These are phyloP conservation scores for Exophiala alcalophila DNA, from an alignment of 2,329 filamentous ascomycete genomes.

Conservation along the genomic window DNA sequence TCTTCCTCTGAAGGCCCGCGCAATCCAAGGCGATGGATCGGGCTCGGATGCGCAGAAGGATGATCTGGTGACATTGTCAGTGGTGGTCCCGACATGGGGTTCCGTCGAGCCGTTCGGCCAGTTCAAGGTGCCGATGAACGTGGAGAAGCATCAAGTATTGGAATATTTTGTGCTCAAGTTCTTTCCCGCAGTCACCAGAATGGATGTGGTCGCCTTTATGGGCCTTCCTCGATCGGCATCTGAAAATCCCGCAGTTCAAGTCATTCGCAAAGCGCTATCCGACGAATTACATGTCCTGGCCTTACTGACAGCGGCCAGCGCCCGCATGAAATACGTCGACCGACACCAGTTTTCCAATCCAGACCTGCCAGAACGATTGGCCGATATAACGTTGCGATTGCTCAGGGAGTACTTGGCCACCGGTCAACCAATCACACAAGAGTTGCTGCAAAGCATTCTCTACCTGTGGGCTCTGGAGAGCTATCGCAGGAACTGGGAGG, in stretches of 20 bases:
- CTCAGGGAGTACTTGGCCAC: constrained; percentile 14
- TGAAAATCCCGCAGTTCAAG: constrained; percentile 11
- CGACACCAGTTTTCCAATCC: constrained; percentile 12
- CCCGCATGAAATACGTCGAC: constrained; percentile 20
- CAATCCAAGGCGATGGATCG: not conserved
- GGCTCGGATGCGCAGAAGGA: not conserved
- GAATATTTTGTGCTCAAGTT: constrained; percentile 21
- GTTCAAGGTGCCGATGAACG: constrained; percentile 16
- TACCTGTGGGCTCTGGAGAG: constrained; percentile 21
- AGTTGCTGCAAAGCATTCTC: constrained; percentile 19
- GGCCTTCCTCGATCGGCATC: constrained; percentile 2
- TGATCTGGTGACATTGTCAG: constrained; percentile 2
- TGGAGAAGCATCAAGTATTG: constrained; percentile 18
- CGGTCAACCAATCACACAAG: constrained; percentile 12
- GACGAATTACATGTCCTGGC: constrained; percentile 18
- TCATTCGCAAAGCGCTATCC: constrained; percentile 10
- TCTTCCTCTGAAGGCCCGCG: not conserved
- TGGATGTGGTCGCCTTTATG: constrained; percentile 15
- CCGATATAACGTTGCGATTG: constrained; percentile 10
- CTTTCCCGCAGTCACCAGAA: constrained; percentile 20
- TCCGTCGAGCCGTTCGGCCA: constrained; percentile 21
- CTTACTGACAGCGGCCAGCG: constrained; percentile 13
- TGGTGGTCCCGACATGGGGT: constrained; percentile 2
- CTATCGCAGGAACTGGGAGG: constrained; percentile 21
- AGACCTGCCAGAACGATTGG: constrained; percentile 17